Base-by-base conservation (phyloP, 352 stramenopile genomes). In the Blastocystis sp. region DNA sequence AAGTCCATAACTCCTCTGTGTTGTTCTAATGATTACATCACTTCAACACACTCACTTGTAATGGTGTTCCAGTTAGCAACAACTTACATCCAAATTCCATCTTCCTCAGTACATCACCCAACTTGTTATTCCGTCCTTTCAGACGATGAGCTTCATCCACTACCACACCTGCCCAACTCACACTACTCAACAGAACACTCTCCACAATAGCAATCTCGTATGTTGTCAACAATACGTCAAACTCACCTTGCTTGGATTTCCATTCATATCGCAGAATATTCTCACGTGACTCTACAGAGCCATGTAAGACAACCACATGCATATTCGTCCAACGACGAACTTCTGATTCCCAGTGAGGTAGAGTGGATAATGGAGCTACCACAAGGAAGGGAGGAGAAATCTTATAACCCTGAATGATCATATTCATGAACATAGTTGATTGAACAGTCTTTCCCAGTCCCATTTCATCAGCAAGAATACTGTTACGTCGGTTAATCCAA, bases 381-480 rank as follows among this genome's bases (percentile, higher is more conserved):
- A 99, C 93, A n/a, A 99, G 89, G 88, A 98, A 98, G n/a, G 97
- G 97, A 11, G 94, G 94, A 4, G 92, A 91, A 29, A 95, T 90
- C 78, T 96, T 92, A 88, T 98, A 95, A 4, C 97, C 93, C 21
- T 93, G 89, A 24, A 93, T 93, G 43, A 99, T 89, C 87, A 98
- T 94, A 87, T 98, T 96, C 61, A 99, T 89, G 77, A 94, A 97
- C 86, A 93, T 93, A 19, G 97, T 93, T 0, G 94, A 95, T 88
- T 99, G 97, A 51, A 89, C 63, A 0, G 89, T 91, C 87, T 91
- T 91, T 29, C 89, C 89, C 27, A 93, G 56, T 27, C 90, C 96
- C 96, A 99, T 99, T 90, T 99, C 97, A 89, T 99, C 97, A 7
- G 97, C 97, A 9, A 99, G 91, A 90, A 99, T 98, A 86, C 93